Base-by-base conservation (phyloP, 2,329 filamentous ascomycete species). In the Trichothecium sympodiale region DNA sequence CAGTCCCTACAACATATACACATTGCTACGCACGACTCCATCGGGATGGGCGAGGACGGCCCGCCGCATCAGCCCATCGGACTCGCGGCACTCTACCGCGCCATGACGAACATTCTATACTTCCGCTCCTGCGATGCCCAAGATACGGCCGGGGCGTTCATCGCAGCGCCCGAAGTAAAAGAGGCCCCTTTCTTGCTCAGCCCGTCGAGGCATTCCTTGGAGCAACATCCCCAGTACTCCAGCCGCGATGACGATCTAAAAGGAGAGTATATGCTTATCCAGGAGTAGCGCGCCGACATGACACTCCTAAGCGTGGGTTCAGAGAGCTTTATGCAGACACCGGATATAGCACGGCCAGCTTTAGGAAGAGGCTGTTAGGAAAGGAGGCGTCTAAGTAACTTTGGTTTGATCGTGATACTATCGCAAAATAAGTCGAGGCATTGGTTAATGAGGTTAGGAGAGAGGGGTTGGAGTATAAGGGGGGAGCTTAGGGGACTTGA, bases 61-160 rank as follows among this genome's bases (percentile, higher is more conserved):
- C 74, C 73, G 0, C 78, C 74, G 0, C 74, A 79, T 43, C 74
- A 79, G 48, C 74, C 74, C 3, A 67, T 79, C 20, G 74, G 66
- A 26, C 56, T 79, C 1, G 64, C 68, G 8, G 52, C 64, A 0
- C 56, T 79, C 3, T 79, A 73, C 49, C 67, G 75, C 4, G 67
- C 73, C 17, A 79, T 79, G 73, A 74, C 74, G 1, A 77, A 77
- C 39, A 42, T 79, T 1, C 54, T 71, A 2, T 77, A 77, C 48
- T 73, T 79, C 37, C 68, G 74, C 1, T 74, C 74, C 0, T 62
- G 63, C 32, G 74, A 79, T 41, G 64, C 60, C 32, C 71, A 79
- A 45, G 74, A 80, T 50, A 63, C 60, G 1, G 64, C 64, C 2
- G 72, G 72, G 10, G 74, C 71, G 4, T 76, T 63, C 53, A 62